A percentile compares a stretch with the other conserved stretches of the same genome.
These are phyloP conservation scores for Hydnum rufescens DNA, from an alignment of 768 basidiomycete species.

Conservation along the genomic window DNA sequence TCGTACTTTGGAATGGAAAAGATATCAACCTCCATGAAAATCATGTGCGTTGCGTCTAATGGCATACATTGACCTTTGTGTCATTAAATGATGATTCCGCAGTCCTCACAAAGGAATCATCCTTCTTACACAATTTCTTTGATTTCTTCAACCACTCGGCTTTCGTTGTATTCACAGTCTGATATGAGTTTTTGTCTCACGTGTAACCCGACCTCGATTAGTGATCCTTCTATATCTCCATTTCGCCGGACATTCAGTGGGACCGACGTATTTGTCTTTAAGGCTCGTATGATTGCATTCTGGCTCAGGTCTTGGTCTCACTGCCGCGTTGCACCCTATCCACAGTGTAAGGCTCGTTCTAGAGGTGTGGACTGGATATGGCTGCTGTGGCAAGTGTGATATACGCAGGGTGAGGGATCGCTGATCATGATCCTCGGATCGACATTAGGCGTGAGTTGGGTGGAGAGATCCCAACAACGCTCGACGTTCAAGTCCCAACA, in stretches of 20 bases:
- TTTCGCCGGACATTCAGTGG: constrained; percentile 36
- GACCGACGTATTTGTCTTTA: constrained; percentile 75
- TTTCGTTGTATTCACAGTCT: constrained; percentile 76
- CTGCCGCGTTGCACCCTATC: background rate
- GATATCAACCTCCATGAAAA: constrained; percentile 70
- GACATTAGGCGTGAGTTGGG: constrained; percentile 45
- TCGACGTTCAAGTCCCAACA: constrained; percentile 54
- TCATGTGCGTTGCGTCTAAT: constrained; percentile 32
- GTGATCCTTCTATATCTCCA: constrained; percentile 24
- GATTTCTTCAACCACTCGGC: constrained; percentile 32
- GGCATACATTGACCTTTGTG: background rate
- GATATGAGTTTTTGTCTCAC: constrained; percentile 40
- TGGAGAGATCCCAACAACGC: constrained; percentile 40
- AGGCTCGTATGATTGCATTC: constrained; percentile 18
- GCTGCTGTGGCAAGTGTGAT: constrained; percentile 45
- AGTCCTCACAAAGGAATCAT: constrained; percentile 51
- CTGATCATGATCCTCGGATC: constrained; percentile 1
- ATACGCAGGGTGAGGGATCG: background rate
- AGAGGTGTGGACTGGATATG: constrained; percentile 79
- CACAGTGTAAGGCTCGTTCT: constrained; percentile 36
- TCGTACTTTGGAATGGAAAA: constrained; percentile 68
- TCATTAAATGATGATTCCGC: constrained; percentile 11
- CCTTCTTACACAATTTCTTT: constrained; percentile 67
- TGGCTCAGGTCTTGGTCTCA: background rate
- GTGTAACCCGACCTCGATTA: constrained; percentile 27